A percentile compares a stretch with the other conserved stretches of the same genome.
These are phyloP conservation scores for Aspergillus sp. DNA, from an alignment of 2,329 filamentous ascomycete genomes.

Conservation along the genomic window DNA sequence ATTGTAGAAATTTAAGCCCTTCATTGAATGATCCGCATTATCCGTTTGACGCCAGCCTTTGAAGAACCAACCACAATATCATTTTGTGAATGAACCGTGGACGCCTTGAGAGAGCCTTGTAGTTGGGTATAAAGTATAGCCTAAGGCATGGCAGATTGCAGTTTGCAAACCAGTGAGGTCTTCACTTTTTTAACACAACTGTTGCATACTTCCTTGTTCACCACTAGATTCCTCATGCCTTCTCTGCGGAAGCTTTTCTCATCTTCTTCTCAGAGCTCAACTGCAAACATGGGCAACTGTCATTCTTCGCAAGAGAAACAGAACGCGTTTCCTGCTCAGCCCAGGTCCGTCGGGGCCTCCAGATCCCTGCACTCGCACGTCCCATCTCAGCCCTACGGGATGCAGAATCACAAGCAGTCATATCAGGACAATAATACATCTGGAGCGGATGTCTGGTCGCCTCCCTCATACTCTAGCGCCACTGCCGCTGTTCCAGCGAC, in stretches of 20 bases:
- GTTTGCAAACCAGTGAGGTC: too few relatives aligned
- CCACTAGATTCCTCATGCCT: background rate
- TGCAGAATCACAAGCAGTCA: background rate
- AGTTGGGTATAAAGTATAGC: background rate
- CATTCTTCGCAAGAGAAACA: constrained; percentile 5
- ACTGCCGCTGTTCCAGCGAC: background rate
- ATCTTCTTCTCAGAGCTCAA: background rate
- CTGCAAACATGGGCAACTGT: constrained; percentile 9
- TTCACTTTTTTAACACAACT: too few relatives aligned
- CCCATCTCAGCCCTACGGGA: constrained; percentile 1
- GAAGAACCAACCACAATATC: background rate
- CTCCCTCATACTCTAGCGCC: constrained; percentile 18
- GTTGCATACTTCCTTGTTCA: background rate
- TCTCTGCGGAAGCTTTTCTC: constrained; percentile 1
- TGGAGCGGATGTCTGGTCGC: constrained; percentile 14
- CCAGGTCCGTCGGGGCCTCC: constrained; percentile 1
- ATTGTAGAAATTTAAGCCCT: background rate
- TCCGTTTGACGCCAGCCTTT: background rate
- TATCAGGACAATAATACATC: background rate
- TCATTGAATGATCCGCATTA: background rate
- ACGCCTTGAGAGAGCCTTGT: background rate
- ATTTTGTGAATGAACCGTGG: background rate
- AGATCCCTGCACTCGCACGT: constrained; percentile 4
- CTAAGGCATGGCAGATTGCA: background rate
- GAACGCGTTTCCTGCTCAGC: background rate